Evolutionary conservation across 2,329 filamentous ascomycete genomes (phyloP).

Genomic region (Fusarium zealandicum): DNA sequence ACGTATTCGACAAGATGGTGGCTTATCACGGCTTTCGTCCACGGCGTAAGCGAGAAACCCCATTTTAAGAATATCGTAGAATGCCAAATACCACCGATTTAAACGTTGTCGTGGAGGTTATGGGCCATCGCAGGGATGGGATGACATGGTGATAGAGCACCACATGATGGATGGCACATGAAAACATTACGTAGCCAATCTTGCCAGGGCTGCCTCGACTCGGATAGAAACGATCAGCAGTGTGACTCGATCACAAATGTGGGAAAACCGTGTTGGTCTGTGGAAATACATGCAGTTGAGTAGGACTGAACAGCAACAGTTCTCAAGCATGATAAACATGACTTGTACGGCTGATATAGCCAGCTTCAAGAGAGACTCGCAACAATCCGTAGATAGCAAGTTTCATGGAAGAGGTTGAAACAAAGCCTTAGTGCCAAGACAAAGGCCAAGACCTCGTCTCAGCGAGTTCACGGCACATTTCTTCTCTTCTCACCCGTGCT

Average conservation of each 20-base stretch:
- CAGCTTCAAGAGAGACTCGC: not conserved
- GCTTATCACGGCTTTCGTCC: not conserved
- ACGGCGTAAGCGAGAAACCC: slow-evolving; percentile 2
- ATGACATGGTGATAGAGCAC: not conserved
- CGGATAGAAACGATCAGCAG: slow-evolving; percentile 3
- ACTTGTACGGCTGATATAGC: not conserved
- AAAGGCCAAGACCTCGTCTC: slow-evolving; percentile 29
- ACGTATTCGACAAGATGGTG: not conserved
- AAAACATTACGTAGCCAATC: slow-evolving; percentile 5
- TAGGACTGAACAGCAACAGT: not conserved
- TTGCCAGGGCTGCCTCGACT: not conserved
- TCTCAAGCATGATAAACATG: not conserved
- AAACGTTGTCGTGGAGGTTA: not conserved
- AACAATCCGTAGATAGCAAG: not conserved
- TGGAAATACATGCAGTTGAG: not conserved
- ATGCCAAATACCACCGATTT: not conserved
- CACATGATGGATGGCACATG: not conserved
- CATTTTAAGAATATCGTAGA: slow-evolving; percentile 4
- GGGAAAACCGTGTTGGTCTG: not conserved
- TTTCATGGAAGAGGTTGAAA: slow-evolving; percentile 30
- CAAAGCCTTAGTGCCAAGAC: slow-evolving; percentile 38
- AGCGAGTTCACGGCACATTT: slow-evolving; percentile 11
- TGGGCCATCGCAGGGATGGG: not conserved
- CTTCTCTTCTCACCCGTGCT: slow-evolving; percentile 4
- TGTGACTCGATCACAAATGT: not conserved